Evolutionary conservation across 331 rosid genomes (phyloP).

Genomic region (Quercus phellos): DNA sequence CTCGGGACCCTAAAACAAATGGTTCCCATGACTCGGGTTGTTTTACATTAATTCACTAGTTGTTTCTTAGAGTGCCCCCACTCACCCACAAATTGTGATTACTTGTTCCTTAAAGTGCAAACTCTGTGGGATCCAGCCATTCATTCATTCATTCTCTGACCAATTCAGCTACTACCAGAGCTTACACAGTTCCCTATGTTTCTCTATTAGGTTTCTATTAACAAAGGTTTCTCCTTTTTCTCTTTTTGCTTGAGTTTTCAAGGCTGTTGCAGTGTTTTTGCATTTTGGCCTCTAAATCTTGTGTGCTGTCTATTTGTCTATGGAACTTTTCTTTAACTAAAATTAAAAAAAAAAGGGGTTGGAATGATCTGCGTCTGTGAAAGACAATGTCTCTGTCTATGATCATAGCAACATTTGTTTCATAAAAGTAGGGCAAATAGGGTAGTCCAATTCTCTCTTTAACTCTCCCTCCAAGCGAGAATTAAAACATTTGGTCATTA

Average conservation of each 20-base stretch:
- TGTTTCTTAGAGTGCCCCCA: constrained; percentile 21
- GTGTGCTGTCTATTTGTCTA: too few relatives aligned
- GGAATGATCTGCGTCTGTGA: too few relatives aligned
- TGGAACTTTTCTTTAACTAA: too few relatives aligned
- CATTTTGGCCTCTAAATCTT: too few relatives aligned
- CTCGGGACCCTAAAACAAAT: neutral
- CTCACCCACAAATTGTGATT: neutral
- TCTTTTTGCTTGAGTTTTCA: neutral
- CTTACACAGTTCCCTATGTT: neutral
- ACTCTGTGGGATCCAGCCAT: neutral
- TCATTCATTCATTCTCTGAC: neutral
- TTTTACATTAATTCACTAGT: neutral
- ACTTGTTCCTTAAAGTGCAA: constrained; percentile 15
- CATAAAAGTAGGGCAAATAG: too few relatives aligned
- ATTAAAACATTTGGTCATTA: too few relatives aligned
- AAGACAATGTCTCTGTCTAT: too few relatives aligned
- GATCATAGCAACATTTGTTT: too few relatives aligned
- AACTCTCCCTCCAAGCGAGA: too few relatives aligned
- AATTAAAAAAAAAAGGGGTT: too few relatives aligned
- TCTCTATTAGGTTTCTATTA: neutral
- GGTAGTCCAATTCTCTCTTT: too few relatives aligned
- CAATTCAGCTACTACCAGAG: neutral
- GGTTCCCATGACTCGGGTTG: neutral
- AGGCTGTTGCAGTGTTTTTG: too few relatives aligned
- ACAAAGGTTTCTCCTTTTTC: neutral